Evolutionary conservation across 257 asterid genomes (phyloP).

Genomic region (Salvia rosmarinus): DNA sequence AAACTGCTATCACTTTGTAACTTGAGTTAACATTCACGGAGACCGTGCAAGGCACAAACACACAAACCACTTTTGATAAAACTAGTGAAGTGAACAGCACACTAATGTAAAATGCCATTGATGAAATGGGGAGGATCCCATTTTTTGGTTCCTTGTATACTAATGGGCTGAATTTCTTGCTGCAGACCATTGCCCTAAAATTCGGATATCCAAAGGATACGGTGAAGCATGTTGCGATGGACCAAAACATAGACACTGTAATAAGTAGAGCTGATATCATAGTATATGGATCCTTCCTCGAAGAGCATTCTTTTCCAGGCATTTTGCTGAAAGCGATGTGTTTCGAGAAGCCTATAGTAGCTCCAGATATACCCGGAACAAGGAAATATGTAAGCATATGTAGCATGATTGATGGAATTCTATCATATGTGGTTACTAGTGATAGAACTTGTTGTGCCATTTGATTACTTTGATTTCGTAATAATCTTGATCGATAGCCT

Average conservation of each 20-base stretch:
- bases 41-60: neutral
- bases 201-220: constrained; percentile 73
- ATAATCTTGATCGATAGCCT: constrained; percentile 17
- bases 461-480: neutral
- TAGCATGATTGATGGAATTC: constrained; percentile 14
- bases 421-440: neutral
- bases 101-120: neutral
- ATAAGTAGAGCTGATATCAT: constrained; percentile 68
- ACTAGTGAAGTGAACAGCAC: neutral
- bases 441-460: neutral
- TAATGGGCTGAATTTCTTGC: constrained; percentile 27
- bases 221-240: constrained; percentile 57
- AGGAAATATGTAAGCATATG: constrained; percentile 70
- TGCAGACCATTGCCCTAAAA: constrained; percentile 69
- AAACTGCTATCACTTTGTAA: neutral
- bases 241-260: constrained; percentile 49
- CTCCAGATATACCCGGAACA: constrained; percentile 74
- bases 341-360: constrained; percentile 73
- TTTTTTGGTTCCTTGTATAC: constrained; percentile 7
- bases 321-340: constrained; percentile 87
- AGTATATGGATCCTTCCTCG: constrained; percentile 84
- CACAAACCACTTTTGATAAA: neutral
- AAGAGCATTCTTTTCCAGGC: constrained; percentile 74
- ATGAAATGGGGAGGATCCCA: constrained; percentile 5
- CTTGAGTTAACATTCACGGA: neutral